Base-by-base conservation (phyloP, 1,284 basidiomycete species). In the Fomitopsis betulina region DNA sequence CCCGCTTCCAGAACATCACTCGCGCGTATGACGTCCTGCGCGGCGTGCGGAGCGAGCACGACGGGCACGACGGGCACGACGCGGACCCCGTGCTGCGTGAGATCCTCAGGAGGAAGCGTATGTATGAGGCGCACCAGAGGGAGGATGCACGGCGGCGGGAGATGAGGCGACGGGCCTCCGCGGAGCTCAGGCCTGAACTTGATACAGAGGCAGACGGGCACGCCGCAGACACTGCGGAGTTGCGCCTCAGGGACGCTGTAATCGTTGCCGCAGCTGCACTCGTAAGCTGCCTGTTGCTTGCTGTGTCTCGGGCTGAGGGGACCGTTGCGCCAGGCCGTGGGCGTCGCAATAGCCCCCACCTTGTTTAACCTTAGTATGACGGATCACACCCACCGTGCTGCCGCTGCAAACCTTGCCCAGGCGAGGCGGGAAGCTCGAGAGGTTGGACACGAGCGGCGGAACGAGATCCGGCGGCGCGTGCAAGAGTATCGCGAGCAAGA, bases 1-100 rank as follows among this genome's bases (percentile, higher is more conserved):
- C 73, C 5, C 77, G 75, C 13, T 84, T 84, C 63, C 80, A 80
- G 53, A 73, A 78, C 38, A 74, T 83, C 50, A 75, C 76, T 0
- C 69, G 73, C 21, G 82, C 82, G 0, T 83, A 84, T 58, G 77
- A 79, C 42, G 54, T 65, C 17, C 72, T 84, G 5, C 67, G 73
- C 6, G 58, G 15, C 12, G 21, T 33, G 49, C 5, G 17, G n/a
- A 35, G 30, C 6, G 45, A 13, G 27, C 12, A 21, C 25, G 45
- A 47, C 25, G 45, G 15, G 40, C 50, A 13, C 15, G 54, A 57
- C n/a, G 62, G 15, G 40, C 50, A 13, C 15, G 54, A 57, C n/a
- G 62, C 62, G 10, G 76, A 75, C 37, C 63, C 68, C 1, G 71
- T 74, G 19, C 68, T 67, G 9, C 72, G 73, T 15, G 78, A 81